A percentile compares a stretch with the other conserved stretches of the same genome.
Evolutionary conservation across 2,329 filamentous ascomycete species (phyloP).

Genomic region (Dactylellina cionopaga): DNA sequence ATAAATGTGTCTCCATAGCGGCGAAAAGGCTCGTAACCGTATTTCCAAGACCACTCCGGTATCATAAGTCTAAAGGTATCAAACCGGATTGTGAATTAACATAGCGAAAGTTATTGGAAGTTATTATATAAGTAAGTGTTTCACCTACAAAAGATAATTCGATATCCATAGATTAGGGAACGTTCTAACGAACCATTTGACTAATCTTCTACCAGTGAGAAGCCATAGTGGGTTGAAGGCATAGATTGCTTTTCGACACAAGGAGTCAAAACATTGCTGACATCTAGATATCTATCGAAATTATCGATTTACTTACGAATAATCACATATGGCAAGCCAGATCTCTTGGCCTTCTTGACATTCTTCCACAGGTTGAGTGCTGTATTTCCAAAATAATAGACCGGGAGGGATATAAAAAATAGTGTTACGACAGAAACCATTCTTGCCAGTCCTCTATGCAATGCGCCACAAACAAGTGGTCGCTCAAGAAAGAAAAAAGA

Average conservation of each 20-base stretch:
- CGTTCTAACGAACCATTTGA: constrained; percentile 47
- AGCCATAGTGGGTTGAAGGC: constrained; percentile 38
- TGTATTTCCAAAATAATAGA: constrained; percentile 53
- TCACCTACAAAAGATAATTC: constrained; percentile 48
- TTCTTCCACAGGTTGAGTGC: constrained; percentile 54
- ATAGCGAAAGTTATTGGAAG: not conserved
- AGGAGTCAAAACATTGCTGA: not conserved
- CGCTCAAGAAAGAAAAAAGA: no score
- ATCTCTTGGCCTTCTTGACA: constrained; percentile 55
- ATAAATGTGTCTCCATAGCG: constrained; percentile 63
- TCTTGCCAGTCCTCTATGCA: no score
- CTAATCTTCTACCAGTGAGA: constrained; percentile 51
- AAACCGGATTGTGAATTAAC: not conserved
- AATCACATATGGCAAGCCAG: constrained; percentile 56
- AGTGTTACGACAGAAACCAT: constrained; percentile 34
- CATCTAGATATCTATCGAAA: no score
- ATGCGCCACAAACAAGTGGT: no score
- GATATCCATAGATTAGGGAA: constrained; percentile 49
- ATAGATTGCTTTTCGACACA: constrained; percentile 17
- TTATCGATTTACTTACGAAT: constrained; percentile 54
- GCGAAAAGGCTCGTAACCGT: constrained; percentile 69
- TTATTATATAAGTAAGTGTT: not conserved
- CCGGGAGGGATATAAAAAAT: constrained; percentile 26
- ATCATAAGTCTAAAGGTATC: constrained; percentile 63
- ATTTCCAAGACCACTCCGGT: constrained; percentile 71